Conservation (phyloP, 2,329 filamentous ascomycete genomes). For the Paraconiothyrium sp. region DNA sequence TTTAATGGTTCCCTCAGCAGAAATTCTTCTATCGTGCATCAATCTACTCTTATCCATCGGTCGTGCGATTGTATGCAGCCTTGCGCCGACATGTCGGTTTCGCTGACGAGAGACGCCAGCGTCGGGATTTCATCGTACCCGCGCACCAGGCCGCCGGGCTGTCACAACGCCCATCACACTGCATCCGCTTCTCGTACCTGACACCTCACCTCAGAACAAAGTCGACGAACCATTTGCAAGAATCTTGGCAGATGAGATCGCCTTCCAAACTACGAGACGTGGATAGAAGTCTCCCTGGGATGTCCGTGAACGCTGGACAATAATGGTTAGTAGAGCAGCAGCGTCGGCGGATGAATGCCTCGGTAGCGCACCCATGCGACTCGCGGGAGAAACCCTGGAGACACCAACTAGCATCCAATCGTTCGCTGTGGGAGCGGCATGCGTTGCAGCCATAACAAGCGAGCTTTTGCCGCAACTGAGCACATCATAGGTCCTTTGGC, state of each 20-base stretch:
- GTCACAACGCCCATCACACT: constrained; percentile 4
- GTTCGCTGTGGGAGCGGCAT: not conserved
- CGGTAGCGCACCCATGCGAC: not conserved
- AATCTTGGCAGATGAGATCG: not conserved
- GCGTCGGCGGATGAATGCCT: constrained; percentile 10
- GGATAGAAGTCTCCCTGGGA: not conserved
- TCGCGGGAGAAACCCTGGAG: not conserved
- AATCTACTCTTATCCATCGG: not conserved
- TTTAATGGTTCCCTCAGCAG: not conserved
- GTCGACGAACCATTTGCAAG: not conserved
- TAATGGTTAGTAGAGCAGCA: not conserved
- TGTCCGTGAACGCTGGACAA: not conserved
- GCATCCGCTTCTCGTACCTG: not conserved
- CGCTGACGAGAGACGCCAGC: not conserved
- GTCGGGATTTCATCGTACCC: constrained; percentile 1
- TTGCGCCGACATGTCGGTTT: not conserved
- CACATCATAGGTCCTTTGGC: not conserved
- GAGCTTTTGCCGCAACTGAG: not conserved
- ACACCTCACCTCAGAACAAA: not conserved
- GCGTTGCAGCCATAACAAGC: not conserved
- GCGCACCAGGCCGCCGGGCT: constrained; percentile 10
- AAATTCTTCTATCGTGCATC: not conserved
- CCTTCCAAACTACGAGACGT: not conserved
- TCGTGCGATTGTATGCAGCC: not conserved
- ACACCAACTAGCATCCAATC: constrained; percentile 5